phyloP scores from a whole-genome alignment of 208 protist genomes.

The Angomonas ambiguus region DNA sequence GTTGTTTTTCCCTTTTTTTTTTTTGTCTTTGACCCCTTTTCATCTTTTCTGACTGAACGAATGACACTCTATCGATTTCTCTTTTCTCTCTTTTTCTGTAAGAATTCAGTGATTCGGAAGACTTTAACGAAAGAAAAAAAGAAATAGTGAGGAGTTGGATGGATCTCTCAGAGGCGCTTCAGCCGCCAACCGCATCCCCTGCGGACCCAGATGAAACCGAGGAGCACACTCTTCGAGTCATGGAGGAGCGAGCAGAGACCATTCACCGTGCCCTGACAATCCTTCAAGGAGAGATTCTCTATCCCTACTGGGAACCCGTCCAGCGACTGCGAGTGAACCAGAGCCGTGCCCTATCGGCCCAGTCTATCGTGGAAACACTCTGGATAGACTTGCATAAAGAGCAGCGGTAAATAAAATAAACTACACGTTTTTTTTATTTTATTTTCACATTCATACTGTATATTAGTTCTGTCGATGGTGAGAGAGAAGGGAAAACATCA shows the following conservation, averaged over 20 bases:
- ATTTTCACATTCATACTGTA: slow-evolving; percentile 1
- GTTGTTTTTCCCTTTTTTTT: slow-evolving; percentile 8
- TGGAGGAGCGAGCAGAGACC: too few relatives aligned
- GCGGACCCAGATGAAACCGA: too few relatives aligned
- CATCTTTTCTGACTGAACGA: slow-evolving; percentile 14
- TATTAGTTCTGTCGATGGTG: too few relatives aligned
- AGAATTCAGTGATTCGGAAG: too few relatives aligned
- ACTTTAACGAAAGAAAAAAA: too few relatives aligned
- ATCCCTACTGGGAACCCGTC: slow-evolving; percentile 73
- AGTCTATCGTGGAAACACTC: slow-evolving; percentile 59
- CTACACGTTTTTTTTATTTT: not conserved
- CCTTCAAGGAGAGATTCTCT: slow-evolving; percentile 66
- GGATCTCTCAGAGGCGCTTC: too few relatives aligned
- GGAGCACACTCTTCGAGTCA: too few relatives aligned
- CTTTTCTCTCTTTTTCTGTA: slow-evolving; percentile 6
- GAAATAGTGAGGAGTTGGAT: too few relatives aligned
- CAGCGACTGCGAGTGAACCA: slow-evolving; percentile 68
- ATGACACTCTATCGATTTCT: too few relatives aligned
- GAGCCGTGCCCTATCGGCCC: slow-evolving; percentile 52
- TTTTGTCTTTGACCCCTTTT: not conserved
- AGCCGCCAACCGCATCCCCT: slow-evolving; percentile 35
- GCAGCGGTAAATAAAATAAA: not conserved
- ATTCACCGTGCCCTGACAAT: slow-evolving; percentile 56
- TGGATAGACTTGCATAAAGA: not conserved
- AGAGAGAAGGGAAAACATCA: too few relatives aligned